Percentiles rank a stretch among this genome's conserved stretches.
phyloP scores from a whole-genome alignment of 805 yeast species.

The Brettanomyces naardenensis region DNA sequence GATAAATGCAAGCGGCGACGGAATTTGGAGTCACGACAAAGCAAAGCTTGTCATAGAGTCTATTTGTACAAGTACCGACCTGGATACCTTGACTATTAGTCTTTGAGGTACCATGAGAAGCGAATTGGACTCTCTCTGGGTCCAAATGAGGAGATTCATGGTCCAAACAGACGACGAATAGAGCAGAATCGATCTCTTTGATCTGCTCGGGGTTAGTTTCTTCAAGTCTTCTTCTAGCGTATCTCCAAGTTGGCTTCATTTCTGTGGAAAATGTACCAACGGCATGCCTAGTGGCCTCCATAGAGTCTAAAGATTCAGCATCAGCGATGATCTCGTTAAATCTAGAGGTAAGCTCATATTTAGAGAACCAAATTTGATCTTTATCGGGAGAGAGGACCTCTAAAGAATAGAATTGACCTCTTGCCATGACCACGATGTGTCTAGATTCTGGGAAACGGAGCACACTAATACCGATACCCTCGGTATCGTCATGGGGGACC shows the following conservation, averaged over 20 bases:
- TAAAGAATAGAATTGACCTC: slow-evolving; percentile 42
- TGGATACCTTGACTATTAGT: slow-evolving; percentile 41
- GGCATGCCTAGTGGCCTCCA: slow-evolving; percentile 36
- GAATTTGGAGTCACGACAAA: slow-evolving; percentile 46
- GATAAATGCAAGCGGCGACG: slow-evolving; percentile 54
- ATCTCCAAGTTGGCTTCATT: slow-evolving; percentile 39
- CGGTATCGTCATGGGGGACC: slow-evolving; percentile 30
- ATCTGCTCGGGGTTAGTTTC: slow-evolving; percentile 30
- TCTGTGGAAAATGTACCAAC: slow-evolving; percentile 52
- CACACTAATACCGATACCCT: slow-evolving; percentile 28
- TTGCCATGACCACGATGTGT: slow-evolving; percentile 42
- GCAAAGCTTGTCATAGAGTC: slow-evolving; percentile 55
- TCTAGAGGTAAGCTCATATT: slow-evolving; percentile 39
- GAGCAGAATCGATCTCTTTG: slow-evolving; percentile 37
- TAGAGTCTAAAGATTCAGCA: slow-evolving; percentile 26
- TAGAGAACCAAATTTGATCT: slow-evolving; percentile 41
- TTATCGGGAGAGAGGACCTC: slow-evolving; percentile 38
- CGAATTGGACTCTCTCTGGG: slow-evolving; percentile 39
- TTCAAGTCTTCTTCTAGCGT: slow-evolving; percentile 34
- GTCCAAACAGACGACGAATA: slow-evolving; percentile 46
- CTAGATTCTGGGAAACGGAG: slow-evolving; percentile 31
- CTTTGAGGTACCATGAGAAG: slow-evolving; percentile 44
- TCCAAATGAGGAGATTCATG: slow-evolving; percentile 37
- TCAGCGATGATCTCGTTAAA: slow-evolving; percentile 36
- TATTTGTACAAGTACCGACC: slow-evolving; percentile 47